Base-by-base conservation (phyloP, 192 early-diverging fungal genomes). In the Coemansia guatemalensis region DNA sequence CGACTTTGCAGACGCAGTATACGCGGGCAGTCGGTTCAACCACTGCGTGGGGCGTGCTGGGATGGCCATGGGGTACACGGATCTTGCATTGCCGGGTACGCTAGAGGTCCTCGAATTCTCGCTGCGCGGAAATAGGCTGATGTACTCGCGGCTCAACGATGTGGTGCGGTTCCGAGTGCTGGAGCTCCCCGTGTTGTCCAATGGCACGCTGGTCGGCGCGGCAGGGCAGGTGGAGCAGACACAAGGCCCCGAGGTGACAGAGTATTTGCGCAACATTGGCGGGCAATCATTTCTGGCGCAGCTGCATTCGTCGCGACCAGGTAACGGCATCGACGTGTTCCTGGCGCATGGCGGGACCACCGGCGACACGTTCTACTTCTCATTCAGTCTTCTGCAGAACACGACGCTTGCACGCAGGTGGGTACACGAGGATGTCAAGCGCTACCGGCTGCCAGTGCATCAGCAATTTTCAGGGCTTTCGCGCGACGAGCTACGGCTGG, bases 401-500 rank as follows among this genome's bases (percentile, higher is more conserved):
- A 71, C 66, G 8, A 80, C 77, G 14, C 47, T 60, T 22, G 69
- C 65, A 14, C 33, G 56, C 21, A 44, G 29, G 23, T 74, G 73
- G 73, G 56, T 51, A 17, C 62, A 65, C 48, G 58, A 72, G 50
- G 62, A 71, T 27, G 62, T 74, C 64, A 81, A 75, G 64, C 69
- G 78, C 21, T 75, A 75, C 56, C 73, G 74, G 29, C 66, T 81
- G 20, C 69, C 74, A 4, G 78, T 74, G 52, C 74, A 81, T 56
- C 73, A 75, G 69, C 73, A 75, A 62, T 75, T 75, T 47, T 75
- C 74, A 39, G 78, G 78, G 22, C 64, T 75, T 55, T 75, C 74
- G 73, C 78, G 78, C 51, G 78, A 81, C 54, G 78, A 81, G 70
- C 74, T 75, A 54, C 65, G 74, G 12, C 69, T 81, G 29, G 74